Base-by-base conservation (phyloP, 2,329 filamentous ascomycete genomes). In the Phoma sp. region DNA sequence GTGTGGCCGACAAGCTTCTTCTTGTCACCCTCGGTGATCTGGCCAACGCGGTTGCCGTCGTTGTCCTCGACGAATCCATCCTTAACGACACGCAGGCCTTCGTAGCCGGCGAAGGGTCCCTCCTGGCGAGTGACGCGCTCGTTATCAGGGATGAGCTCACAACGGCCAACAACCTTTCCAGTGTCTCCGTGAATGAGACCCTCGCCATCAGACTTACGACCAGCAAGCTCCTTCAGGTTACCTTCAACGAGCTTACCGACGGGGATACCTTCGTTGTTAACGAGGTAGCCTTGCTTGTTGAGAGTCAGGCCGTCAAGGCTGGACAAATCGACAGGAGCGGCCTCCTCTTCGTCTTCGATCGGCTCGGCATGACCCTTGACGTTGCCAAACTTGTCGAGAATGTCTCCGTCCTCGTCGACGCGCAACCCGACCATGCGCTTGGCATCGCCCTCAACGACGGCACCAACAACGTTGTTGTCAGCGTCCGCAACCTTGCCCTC, bases 41-140 rank as follows among this genome's bases (percentile, higher is more conserved):
- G 81, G 21, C 91, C 91, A 43, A 95, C 89, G 22, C 89, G 81
- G 59, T 90, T 86, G 32, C 89, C 90, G 82, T 96, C 82, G 83
- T 88, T 74, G 85, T 96, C 83, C 81, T 96, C 82, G 36, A 91
- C 80, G 57, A 85, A 88, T 47, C 88, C 88, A 36, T 89, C 87
- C 74, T 88, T 89, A 72, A 82, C 82, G 29, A 91, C 85, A 6
- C 83, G 87, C 58, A 86, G 84, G 44, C 85, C 86, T 37, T 82
- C 77, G 21, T 88, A 83, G 64, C 88, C 87, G 13, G 86, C 83
- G 69, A 91, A 91, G 13, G 87, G 86, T 0, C 88, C 88, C 60
- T 90, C 88, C 19, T 81, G 75, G 60, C 80, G 81, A 55, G 76
- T 77, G 58, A 85, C 82, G 40, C 81, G 81, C 71, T 86, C 82